Conservation (phyloP, 305 asterid genomes). For the Andrographis paniculata region DNA sequence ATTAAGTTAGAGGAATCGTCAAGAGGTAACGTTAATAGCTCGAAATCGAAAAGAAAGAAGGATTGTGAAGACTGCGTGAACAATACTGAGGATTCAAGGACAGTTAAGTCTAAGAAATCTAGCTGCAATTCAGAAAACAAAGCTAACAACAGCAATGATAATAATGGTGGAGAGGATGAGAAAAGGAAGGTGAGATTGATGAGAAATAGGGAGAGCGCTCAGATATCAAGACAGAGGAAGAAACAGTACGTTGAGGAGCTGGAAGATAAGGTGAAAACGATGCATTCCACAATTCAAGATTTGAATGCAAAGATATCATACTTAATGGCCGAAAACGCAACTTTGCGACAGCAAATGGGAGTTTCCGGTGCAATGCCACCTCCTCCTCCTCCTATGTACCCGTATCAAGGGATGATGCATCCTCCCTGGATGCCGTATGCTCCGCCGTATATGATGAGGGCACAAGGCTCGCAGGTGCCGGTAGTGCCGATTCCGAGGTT, state of each 20-base stretch:
- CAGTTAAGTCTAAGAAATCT: constrained; percentile 46
- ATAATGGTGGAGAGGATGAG: constrained; percentile 57
- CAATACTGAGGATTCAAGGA: constrained; percentile 27
- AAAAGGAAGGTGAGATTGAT: constrained; percentile 73
- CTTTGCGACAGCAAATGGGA: constrained; percentile 67
- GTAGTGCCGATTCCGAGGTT: constrained; percentile 90
- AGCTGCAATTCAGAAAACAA: constrained; percentile 25
- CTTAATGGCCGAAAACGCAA: constrained; percentile 73
- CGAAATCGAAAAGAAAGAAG: constrained; percentile 64
- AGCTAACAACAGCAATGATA: constrained; percentile 12
- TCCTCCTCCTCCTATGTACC: constrained; percentile 56
- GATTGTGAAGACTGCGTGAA: constrained; percentile 30
- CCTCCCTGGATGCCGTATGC: constrained; percentile 95
- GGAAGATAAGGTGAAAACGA: constrained; percentile 79
- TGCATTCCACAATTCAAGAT: constrained; percentile 93
- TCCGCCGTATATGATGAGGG: constrained; percentile 76
- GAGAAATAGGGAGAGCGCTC: constrained; percentile 98
- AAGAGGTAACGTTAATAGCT: constrained; percentile 19
- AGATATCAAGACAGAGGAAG: constrained; percentile 85
- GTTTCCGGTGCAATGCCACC: constrained; percentile 36
- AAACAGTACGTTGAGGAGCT: constrained; percentile 92
- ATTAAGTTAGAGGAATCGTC: constrained; percentile 41
- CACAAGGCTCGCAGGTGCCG: constrained; percentile 95
- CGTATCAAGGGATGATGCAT: constrained; percentile 63
- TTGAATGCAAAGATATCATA: constrained; percentile 69